These are phyloP conservation scores for Stentor roeselii DNA, from an alignment of 73 alveolate species.

Conservation along the genomic window DNA sequence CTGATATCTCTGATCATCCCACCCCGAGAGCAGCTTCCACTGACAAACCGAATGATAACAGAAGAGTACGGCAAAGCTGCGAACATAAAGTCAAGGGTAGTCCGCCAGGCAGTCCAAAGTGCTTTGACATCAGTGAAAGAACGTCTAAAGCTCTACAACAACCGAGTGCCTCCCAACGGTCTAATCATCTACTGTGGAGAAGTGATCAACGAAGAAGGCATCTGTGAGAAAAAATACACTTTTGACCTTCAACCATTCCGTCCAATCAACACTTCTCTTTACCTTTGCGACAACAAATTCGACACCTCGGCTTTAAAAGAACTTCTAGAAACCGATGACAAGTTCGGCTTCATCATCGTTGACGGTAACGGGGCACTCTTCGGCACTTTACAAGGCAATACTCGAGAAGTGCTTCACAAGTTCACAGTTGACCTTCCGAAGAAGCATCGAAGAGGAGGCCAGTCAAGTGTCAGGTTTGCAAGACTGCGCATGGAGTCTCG, in stretches of 20 bases:
- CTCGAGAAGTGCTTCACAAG: slow-evolving; percentile 71
- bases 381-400: slow-evolving; percentile 98
- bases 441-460: slow-evolving; percentile 98
- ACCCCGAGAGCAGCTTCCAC: neutral
- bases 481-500: slow-evolving; percentile 93
- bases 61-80: neutral
- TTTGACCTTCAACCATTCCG: neutral
- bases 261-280: neutral
- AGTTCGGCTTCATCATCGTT: slow-evolving; percentile 95
- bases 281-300: slow-evolving; percentile 53
- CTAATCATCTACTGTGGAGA: neutral
- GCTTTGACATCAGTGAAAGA: neutral
- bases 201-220: neutral
- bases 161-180: neutral
- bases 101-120: neutral
- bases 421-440: slow-evolving; percentile 92
- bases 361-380: slow-evolving; percentile 98
- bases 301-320: slow-evolving; percentile 80
- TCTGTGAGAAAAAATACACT: neutral
- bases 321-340: slow-evolving; percentile 66
- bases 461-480: slow-evolving; percentile 94
- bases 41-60: neutral
- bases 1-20: neutral
- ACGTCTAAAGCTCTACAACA: slow-evolving; percentile 4
- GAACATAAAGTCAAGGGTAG: neutral